Evolutionary conservation across 371 early-diverging fungal genomes (phyloP), one percentile per base, ranked within the genome.

Genomic region (Mortierella sp.): DNA sequence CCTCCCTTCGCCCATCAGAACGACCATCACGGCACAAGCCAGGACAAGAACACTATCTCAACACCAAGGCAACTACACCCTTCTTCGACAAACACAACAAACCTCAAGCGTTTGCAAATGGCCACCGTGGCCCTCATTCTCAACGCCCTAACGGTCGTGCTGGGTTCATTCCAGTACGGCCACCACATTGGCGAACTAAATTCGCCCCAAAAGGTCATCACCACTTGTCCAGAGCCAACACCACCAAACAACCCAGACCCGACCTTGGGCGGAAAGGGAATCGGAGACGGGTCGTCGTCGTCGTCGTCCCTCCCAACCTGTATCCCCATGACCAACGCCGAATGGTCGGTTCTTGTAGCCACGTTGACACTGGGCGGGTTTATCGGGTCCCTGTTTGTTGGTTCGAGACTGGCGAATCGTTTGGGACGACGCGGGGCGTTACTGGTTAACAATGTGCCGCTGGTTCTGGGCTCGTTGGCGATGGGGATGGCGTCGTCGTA

Each of bases 141-240:
- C 40, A 81, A 82, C 50, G 80, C 86, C 3, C 73, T 88, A n/a
- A 50, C 88, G 24, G 78, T 82, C 43, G 82, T 79, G 43, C 57
- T 90, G 88, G 90, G 91, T 31, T 91, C 96, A 11, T 93, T 96
- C 70, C 96, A 96, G 77, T 96, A 91, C 88, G 97, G 97, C 13
- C 96, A 94, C 78, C 95, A 95, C 83, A 94, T 94, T 76, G 95
- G 95, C 2, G 96, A 95, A 87, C 90, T 96, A 43, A 96, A 96
- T 78, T 95, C 93, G 26, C 95, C 95, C 10, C 92, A 94, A 75
- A 77, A 89, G 46, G 91, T 94, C 57, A 95, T 96, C 54, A 90
- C 95, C 0, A 88, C 91, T 76, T 95, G 95, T 72, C 83, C 88
- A 48, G 82, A 82, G 51, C n/a, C 50, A 50, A 54, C 48, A 74